Evolutionary conservation across 2,329 filamentous ascomycete genomes (phyloP).

Genomic region (Penicillium sp.): DNA sequence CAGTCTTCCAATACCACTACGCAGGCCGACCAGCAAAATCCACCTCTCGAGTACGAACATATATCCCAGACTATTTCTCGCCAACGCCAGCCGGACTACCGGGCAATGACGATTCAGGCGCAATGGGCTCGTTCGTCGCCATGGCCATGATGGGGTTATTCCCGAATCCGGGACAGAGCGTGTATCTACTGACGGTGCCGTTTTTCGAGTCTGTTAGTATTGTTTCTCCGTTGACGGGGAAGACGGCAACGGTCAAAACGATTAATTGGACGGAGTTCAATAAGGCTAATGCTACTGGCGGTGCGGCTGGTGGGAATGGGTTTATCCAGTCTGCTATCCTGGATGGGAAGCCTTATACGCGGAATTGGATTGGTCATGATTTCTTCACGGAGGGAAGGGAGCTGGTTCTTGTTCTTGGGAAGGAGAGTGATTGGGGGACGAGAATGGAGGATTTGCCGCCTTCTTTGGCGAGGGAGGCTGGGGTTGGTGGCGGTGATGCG

Average conservation of each 20-base stretch:
- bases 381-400: conserved; percentile 65
- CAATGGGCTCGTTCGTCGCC: conserved; percentile 66
- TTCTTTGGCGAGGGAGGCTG: conserved; percentile 36
- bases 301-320: conserved; percentile 54
- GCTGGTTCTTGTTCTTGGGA: conserved; percentile 61
- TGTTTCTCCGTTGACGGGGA: conserved; percentile 56
- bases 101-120: conserved; percentile 67
- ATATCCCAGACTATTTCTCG: conserved; percentile 62
- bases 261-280: conserved; percentile 46
- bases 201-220: conserved; percentile 63
- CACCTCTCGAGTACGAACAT: conserved; percentile 55
- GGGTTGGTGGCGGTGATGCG: background rate
- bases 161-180: conserved; percentile 64
- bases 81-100: conserved; percentile 57
- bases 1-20: conserved; percentile 68
- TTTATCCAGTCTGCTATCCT: conserved; percentile 67
- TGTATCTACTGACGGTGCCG: conserved; percentile 66
- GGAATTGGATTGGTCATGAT: conserved; percentile 65
- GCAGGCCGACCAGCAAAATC: conserved; percentile 58
- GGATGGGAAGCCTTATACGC: conserved; percentile 57
- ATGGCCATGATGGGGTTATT: conserved; percentile 69
- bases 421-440: conserved; percentile 64
- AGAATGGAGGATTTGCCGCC: conserved; percentile 59
- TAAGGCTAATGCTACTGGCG: conserved; percentile 51
- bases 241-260: conserved; percentile 57